Evolutionary conservation across 2,329 filamentous ascomycete species (phyloP).

Genomic region (Colletotrichum navitas): DNA sequence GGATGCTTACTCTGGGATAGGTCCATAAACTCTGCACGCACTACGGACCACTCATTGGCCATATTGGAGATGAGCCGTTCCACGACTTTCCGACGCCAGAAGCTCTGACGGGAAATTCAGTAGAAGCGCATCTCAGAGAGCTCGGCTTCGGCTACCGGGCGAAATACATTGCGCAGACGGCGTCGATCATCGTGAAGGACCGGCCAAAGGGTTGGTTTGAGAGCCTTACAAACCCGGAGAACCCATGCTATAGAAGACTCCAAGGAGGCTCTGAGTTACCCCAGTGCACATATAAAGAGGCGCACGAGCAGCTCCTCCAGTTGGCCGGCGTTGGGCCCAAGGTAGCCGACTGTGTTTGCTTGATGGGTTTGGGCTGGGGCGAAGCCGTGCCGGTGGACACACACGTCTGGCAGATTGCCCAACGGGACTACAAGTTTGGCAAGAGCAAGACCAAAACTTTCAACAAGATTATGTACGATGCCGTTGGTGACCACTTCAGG

Average conservation of each 20-base stretch:
- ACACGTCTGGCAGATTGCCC: slow-evolving; percentile 98
- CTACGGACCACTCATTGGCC: slow-evolving; percentile 83
- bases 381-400: slow-evolving; percentile 97
- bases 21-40: slow-evolving; percentile 88
- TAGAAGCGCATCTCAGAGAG: slow-evolving; percentile 83
- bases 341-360: slow-evolving; percentile 94
- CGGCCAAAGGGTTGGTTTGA: slow-evolving; percentile 82
- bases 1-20: slow-evolving; percentile 51
- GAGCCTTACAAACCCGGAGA: slow-evolving; percentile 81
- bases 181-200: slow-evolving; percentile 76
- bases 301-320: slow-evolving; percentile 82
- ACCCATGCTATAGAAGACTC: slow-evolving; percentile 65
- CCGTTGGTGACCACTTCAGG: slow-evolving; percentile 90
- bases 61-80: slow-evolving; percentile 77
- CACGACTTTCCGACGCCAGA: slow-evolving; percentile 89
- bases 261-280: slow-evolving; percentile 59
- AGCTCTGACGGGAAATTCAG: slow-evolving; percentile 77
- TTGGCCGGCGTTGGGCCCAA: slow-evolving; percentile 95
- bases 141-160: slow-evolving; percentile 96
- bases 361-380: slow-evolving; percentile 97
- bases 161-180: slow-evolving; percentile 91
- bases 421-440: slow-evolving; percentile 94
- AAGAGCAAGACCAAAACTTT: slow-evolving; percentile 85
- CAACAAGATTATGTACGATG: slow-evolving; percentile 89
- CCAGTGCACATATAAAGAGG: slow-evolving; percentile 77